Percentiles rank a stretch among this genome's conserved stretches.
Conservation (phyloP, 495 filamentous ascomycete species). For the Penicillium steckii region DNA sequence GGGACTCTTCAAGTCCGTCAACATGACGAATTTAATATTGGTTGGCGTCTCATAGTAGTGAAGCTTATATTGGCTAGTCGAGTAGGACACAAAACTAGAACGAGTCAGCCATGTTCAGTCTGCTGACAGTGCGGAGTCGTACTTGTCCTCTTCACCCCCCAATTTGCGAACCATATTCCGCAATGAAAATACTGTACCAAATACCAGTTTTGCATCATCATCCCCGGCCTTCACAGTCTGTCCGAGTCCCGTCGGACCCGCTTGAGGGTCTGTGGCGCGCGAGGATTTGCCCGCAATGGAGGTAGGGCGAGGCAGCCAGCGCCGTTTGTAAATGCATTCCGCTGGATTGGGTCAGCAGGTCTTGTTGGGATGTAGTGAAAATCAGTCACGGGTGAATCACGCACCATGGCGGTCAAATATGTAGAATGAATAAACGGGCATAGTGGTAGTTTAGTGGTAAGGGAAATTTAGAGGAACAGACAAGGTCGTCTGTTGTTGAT, state of each 20-base stretch:
- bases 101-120: neutral
- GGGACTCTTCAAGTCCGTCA: constrained; percentile 84
- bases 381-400: constrained; percentile 9
- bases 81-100: constrained; percentile 78
- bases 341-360: constrained; percentile 54
- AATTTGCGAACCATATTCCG: constrained; percentile 97
- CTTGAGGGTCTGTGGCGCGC: constrained; percentile 30
- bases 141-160: constrained; percentile 83
- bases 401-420: constrained; percentile 98
- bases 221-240: constrained; percentile 59
- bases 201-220: constrained; percentile 95
- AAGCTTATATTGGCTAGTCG: constrained; percentile 92
- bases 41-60: constrained; percentile 99
- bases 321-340: constrained; percentile 94
- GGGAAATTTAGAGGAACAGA: constrained; percentile 21
- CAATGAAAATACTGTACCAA: constrained; percentile 93
- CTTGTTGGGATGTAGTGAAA: neutral
- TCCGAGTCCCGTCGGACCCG: constrained; percentile 30
- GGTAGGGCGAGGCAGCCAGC: constrained; percentile 60
- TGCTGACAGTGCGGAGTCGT: constrained; percentile 13
- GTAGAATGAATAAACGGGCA: constrained; percentile 97
- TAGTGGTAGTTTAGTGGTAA: constrained; percentile 35
- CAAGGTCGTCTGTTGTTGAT: constrained; percentile 5
- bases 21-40: constrained; percentile 92
- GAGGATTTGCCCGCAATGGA: constrained; percentile 41